These are phyloP conservation scores for Aspergillus aculeatus DNA, from an alignment of 2,329 filamentous ascomycete genomes.

Conservation along the genomic window DNA sequence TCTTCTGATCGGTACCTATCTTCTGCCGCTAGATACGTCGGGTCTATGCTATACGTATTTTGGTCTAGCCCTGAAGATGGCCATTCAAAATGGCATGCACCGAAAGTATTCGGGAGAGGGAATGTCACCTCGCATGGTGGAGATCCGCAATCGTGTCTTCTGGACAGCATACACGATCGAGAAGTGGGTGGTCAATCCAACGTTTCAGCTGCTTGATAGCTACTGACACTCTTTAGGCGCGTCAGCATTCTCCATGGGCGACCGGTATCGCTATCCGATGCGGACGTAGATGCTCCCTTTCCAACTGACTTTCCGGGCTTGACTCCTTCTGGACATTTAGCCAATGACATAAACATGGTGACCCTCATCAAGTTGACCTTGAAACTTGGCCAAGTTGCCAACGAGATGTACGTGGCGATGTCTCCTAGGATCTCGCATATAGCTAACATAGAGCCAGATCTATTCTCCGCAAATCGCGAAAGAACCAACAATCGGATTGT, in stretches of 20 bases:
- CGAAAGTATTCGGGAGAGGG: conserved; percentile 50
- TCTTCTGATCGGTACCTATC: conserved; percentile 56
- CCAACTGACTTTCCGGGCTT: conserved; percentile 50
- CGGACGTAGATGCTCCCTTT: conserved; percentile 55
- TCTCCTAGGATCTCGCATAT: neutral
- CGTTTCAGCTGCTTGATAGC: neutral
- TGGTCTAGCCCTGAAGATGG: conserved; percentile 56
- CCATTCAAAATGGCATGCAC: conserved; percentile 62
- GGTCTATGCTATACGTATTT: conserved; percentile 59
- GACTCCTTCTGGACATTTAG: conserved; percentile 41
- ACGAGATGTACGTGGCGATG: conserved; percentile 38
- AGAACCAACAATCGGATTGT: conserved; percentile 41
- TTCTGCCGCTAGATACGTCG: conserved; percentile 56
- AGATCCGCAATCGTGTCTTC: conserved; percentile 57
- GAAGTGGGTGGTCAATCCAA: conserved; percentile 39
- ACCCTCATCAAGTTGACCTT: conserved; percentile 48
- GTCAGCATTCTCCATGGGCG: conserved; percentile 58
- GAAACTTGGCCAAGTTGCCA: conserved; percentile 40
- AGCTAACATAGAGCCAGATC: conserved; percentile 33
- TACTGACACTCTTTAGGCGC: conserved; percentile 39
- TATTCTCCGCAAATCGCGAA: conserved; percentile 39
- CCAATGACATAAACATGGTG: conserved; percentile 50
- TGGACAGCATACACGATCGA: conserved; percentile 60
- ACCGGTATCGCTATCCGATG: conserved; percentile 53
- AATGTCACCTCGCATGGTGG: conserved; percentile 50